Percentiles rank a stretch among this genome's conserved stretches.
These are phyloP conservation scores for Quercus suber DNA, from an alignment of 306 rosid species.

Conservation along the genomic window DNA sequence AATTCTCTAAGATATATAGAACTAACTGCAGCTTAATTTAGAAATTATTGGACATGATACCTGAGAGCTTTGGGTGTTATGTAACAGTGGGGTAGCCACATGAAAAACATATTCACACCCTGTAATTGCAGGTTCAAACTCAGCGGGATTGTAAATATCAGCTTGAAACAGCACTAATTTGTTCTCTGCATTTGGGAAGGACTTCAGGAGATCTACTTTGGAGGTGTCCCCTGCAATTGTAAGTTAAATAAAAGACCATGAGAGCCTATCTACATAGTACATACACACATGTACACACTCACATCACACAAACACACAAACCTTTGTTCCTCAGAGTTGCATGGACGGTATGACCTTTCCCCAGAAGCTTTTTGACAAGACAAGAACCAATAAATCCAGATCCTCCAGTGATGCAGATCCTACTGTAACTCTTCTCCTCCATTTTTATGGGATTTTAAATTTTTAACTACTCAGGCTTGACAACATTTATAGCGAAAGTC, in stretches of 20 bases:
- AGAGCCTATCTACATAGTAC: too few species aligned
- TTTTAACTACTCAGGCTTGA: too few species aligned
- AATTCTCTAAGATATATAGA: neutral
- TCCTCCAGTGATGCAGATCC: conserved; percentile 57
- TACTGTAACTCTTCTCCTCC: neutral
- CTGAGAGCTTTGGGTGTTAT: conserved; percentile 27
- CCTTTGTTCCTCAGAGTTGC: conserved; percentile 52
- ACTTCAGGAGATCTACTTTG: conserved; percentile 16
- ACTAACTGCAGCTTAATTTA: neutral
- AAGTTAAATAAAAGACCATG: neutral
- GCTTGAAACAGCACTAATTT: conserved; percentile 45
- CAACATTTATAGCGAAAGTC: too few species aligned
- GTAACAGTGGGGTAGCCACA: conserved; percentile 36
- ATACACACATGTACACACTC: too few species aligned
- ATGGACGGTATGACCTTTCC: conserved; percentile 45
- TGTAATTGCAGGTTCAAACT: conserved; percentile 31
- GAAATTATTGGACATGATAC: conserved; percentile 18
- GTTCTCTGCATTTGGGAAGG: conserved; percentile 30
- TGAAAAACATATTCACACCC: conserved; percentile 56
- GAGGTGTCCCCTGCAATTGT: conserved; percentile 30
- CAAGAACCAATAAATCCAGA: conserved; percentile 39
- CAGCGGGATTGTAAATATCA: conserved; percentile 31
- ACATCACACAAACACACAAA: neutral
- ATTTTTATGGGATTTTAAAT: neutral
- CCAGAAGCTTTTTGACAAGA: conserved; percentile 38